These are phyloP conservation scores for Penicillium sp. DNA, from an alignment of 2,329 filamentous ascomycete species.

Conservation along the genomic window DNA sequence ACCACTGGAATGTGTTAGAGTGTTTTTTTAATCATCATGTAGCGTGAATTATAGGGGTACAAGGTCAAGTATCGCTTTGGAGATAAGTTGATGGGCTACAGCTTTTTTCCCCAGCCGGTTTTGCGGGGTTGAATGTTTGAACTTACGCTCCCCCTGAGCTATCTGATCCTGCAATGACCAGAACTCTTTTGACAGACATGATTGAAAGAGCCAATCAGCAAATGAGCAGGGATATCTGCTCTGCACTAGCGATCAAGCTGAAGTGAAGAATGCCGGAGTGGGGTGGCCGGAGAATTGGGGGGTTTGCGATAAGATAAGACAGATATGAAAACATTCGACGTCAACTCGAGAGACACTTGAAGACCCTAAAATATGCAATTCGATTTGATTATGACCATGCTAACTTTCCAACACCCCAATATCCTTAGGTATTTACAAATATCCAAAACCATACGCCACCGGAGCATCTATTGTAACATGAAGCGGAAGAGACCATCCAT, in stretches of 20 bases:
- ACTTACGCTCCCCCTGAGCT: conserved; percentile 85
- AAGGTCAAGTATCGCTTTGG: neutral
- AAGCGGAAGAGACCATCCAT: conserved; percentile 82
- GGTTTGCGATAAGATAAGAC: conserved; percentile 1
- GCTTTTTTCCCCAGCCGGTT: neutral
- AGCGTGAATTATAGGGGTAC: neutral
- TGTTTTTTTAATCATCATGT: no score
- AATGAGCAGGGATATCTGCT: neutral
- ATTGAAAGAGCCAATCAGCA: conserved; percentile 16
- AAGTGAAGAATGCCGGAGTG: conserved; percentile 16
- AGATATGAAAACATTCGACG: neutral
- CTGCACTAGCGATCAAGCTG: neutral
- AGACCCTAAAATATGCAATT: conserved; percentile 8
- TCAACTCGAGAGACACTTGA: neutral
- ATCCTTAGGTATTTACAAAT: conserved; percentile 29
- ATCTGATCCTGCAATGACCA: conserved; percentile 86
- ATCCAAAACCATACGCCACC: conserved; percentile 19
- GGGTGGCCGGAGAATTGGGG: conserved; percentile 4
- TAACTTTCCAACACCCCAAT: conserved; percentile 5
- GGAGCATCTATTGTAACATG: conserved; percentile 48
- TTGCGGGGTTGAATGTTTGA: neutral
- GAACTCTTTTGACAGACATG: conserved; percentile 55
- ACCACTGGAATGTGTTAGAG: conserved; percentile 58
- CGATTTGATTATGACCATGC: conserved; percentile 10
- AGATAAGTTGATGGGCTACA: neutral